Evolutionary conservation across 148 eudicot genomes (phyloP).

Genomic region (Vaccinium vitisidaea): DNA sequence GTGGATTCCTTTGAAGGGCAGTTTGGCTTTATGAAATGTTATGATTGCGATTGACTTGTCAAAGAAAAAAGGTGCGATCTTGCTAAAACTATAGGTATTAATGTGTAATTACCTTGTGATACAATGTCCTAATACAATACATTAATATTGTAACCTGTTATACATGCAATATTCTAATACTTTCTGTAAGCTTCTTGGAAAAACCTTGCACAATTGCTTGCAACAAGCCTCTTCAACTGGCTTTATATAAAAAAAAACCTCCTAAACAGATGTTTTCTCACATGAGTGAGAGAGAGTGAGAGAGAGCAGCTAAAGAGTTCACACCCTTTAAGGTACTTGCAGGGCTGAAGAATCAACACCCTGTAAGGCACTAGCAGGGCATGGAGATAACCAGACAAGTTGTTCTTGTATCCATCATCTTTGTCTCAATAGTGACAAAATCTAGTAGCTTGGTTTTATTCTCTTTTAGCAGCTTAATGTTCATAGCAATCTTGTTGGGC

Average conservation of each 20-base stretch:
- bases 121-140: not conserved
- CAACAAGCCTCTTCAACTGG: not conserved
- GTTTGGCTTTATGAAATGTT: no score
- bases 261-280: not conserved
- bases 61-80: no score
- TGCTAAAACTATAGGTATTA: not conserved
- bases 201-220: conserved; percentile 1
- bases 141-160: not conserved
- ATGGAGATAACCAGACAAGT: conserved; percentile 11
- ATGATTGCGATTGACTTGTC: no score
- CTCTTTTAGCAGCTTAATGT: not conserved
- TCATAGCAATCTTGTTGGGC: conserved; percentile 10
- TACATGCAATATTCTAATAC: not conserved
- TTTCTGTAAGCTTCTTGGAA: conserved; percentile 16
- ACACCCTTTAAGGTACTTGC: not conserved
- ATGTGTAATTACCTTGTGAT: not conserved
- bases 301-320: not conserved
- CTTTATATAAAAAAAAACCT: conserved; percentile 5
- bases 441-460: conserved; percentile 12
- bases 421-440: not conserved
- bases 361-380: not conserved
- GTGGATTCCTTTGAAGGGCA: no score
- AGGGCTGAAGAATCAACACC: not conserved
- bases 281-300: conserved; percentile 5
- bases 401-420: conserved; percentile 7